A percentile compares a stretch with the other conserved stretches of the same genome.
Evolutionary conservation across 1,284 basidiomycete genomes (phyloP).

Genomic region (Tilletiaria anomala): DNA sequence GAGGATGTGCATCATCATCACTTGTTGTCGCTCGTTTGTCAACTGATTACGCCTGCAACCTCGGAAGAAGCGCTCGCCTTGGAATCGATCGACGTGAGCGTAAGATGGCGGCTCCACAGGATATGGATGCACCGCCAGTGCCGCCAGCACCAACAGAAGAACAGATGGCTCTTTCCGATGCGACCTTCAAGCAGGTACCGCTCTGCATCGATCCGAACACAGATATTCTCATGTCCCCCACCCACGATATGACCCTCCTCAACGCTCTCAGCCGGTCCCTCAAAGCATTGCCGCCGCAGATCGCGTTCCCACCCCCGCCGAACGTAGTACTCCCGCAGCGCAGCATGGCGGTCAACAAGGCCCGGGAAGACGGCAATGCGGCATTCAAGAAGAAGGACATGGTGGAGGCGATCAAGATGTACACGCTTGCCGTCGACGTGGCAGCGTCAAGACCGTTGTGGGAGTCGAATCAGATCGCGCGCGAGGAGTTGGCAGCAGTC

Average conservation of each 20-base stretch:
- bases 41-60: no score
- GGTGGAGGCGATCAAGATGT: constrained; percentile 62
- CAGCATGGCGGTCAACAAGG: constrained; percentile 27
- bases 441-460: constrained; percentile 74
- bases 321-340: constrained; percentile 34
- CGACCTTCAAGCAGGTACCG: constrained; percentile 17
- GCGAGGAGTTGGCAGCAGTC: constrained; percentile 76
- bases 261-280: constrained; percentile 36
- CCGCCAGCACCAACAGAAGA: constrained; percentile 26
- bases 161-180: constrained; percentile 27
- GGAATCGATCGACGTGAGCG: no score
- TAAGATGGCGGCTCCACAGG: no score
- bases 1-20: no score
- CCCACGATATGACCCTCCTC: constrained; percentile 28
- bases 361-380: constrained; percentile 34
- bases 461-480: constrained; percentile 65
- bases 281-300: constrained; percentile 22
- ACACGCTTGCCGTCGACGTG: constrained; percentile 67
- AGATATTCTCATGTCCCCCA: constrained; percentile 9
- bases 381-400: constrained; percentile 44
- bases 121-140: no score
- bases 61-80: no score
- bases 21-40: no score
- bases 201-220: constrained; percentile 17
- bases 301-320: constrained; percentile 34